Percentiles rank a stretch among this genome's conserved stretches.
phyloP scores from a whole-genome alignment of 306 rosid genomes.

The Abrus pulchellus region DNA sequence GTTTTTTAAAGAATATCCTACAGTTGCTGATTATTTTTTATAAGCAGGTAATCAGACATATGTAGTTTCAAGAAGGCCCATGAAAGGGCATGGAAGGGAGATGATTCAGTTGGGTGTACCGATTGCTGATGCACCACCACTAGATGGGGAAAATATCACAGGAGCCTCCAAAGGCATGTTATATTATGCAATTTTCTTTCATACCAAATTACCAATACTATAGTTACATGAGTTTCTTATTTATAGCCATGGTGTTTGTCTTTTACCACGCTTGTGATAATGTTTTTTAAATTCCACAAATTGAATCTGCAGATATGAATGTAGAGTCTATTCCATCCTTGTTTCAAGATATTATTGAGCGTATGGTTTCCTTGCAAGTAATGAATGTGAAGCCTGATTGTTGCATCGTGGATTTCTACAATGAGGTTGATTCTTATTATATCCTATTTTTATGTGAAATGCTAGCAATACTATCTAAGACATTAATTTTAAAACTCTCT shows the following conservation, averaged over 20 bases:
- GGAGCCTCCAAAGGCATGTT: slow-evolving; percentile 75
- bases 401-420: slow-evolving; percentile 85
- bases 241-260: neutral
- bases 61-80: slow-evolving; percentile 75
- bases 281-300: slow-evolving; percentile 35
- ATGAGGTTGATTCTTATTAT: slow-evolving; percentile 69
- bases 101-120: slow-evolving; percentile 84
- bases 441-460: slow-evolving; percentile 15
- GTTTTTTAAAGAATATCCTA: neutral
- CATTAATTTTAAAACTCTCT: neutral
- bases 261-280: neutral
- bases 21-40: slow-evolving; percentile 38
- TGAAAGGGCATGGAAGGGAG: slow-evolving; percentile 92
- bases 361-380: slow-evolving; percentile 66
- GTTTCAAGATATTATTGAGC: slow-evolving; percentile 81
- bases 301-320: slow-evolving; percentile 74
- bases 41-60: slow-evolving; percentile 70
- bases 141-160: slow-evolving; percentile 67
- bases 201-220: slow-evolving; percentile 12
- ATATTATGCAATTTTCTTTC: slow-evolving; percentile 32
- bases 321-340: slow-evolving; percentile 81
- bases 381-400: slow-evolving; percentile 87
- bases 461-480: neutral
- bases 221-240: slow-evolving; percentile 9
- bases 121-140: slow-evolving; percentile 69